phyloP scores from a whole-genome alignment of 1,139 yeast genomes.

The Pichia sp. region DNA sequence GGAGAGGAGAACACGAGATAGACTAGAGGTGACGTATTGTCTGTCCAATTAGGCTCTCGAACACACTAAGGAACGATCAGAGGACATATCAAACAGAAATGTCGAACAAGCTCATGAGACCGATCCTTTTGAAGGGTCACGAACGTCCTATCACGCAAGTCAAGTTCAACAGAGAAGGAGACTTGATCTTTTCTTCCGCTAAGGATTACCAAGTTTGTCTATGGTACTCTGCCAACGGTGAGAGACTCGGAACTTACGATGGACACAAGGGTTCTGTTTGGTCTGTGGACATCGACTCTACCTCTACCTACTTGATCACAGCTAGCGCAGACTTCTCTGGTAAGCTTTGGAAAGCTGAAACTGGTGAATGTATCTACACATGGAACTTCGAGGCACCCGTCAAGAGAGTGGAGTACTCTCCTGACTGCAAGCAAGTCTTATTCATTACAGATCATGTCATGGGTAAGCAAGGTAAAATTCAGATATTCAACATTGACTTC shows the following conservation, averaged over 20 bases:
- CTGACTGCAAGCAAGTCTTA: slow-evolving; percentile 64
- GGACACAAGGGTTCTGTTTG: slow-evolving; percentile 94
- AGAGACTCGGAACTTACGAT: slow-evolving; percentile 87
- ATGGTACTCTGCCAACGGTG: slow-evolving; percentile 96
- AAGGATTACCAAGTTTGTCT: slow-evolving; percentile 86
- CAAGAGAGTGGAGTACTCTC: slow-evolving; percentile 83
- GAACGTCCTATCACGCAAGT: slow-evolving; percentile 90
- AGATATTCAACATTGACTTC: slow-evolving; percentile 57
- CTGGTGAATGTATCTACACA: slow-evolving; percentile 71
- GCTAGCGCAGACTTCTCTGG: slow-evolving; percentile 90
- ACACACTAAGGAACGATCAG: background rate
- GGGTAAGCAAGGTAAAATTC: slow-evolving; percentile 81
- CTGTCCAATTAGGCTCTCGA: too few species aligned
- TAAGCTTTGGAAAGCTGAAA: slow-evolving; percentile 78
- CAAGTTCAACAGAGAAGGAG: slow-evolving; percentile 93
- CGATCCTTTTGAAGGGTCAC: slow-evolving; percentile 64
- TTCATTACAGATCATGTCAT: slow-evolving; percentile 89
- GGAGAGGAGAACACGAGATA: background rate
- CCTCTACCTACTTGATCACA: slow-evolving; percentile 67
- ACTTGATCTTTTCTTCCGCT: slow-evolving; percentile 85
- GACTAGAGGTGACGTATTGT: too few species aligned
- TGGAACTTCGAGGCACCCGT: slow-evolving; percentile 83
- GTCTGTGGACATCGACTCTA: slow-evolving; percentile 84
- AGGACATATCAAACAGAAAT: background rate
- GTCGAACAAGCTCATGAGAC: slow-evolving; percentile 43